Evolutionary conservation across 129 eudicot species (phyloP), one percentile per base, ranked within the genome.

Genomic region (Flaveria robusta): DNA sequence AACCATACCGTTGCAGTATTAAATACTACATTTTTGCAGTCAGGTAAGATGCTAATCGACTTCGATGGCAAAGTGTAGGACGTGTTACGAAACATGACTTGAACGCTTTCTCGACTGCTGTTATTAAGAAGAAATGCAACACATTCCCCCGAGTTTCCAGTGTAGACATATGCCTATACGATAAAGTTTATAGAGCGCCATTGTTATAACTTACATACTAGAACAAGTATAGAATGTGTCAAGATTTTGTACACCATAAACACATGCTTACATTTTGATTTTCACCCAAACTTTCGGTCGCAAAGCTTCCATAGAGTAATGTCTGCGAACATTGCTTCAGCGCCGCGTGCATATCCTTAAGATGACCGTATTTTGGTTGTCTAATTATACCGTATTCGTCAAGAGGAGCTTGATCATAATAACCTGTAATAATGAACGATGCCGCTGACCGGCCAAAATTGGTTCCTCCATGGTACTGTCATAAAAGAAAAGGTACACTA

Each of bases 381-480:
- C 88, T 80, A 75, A 59, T 70, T 26, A 91, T 70, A 77, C 97
- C 97, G 74, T 89, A 95, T 76, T 91, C 97, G 74, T 95, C 97
- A 24, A 95, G 88, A 24, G 97, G 99, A 76, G 99, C 99, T 83
- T 75, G 82, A 83, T 91, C 97, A 73, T 95, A 95, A 43, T 95
- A 95, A 70, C 86, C 37, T 52, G 99, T 91, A 45, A 82, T 73
- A 4, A 85, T 69, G 74, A 81, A 94, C 16, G 92, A 22, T 43
- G 97, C 65, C 3, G 93, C 71, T 2, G 90, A 83, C 43, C 94
- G 89, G 26, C 91, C 99, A 62, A 91, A 91, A 51, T 94, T 94
- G 43, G 99, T 94, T 71, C 99, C 99, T 71, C 99, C 99, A 77
- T 94, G 97, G 78, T 87, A 94, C 98, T 94, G 59, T 77, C 74